Evolutionary conservation across 352 stramenopile genomes (phyloP).

Genomic region (Pythium sp.): DNA sequence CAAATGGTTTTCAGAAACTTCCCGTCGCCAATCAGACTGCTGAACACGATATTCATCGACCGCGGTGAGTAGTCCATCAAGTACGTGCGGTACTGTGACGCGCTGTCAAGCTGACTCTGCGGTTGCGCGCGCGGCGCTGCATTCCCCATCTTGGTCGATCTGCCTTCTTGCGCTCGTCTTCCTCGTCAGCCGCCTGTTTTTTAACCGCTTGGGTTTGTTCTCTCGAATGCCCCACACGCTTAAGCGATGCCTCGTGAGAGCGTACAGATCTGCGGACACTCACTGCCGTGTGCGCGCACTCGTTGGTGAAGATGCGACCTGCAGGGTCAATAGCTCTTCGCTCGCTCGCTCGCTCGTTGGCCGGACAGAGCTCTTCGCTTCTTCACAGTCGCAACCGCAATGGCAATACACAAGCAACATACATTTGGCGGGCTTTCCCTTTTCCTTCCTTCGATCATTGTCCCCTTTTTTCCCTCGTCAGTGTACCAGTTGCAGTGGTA

Average conservation of each 20-base stretch:
- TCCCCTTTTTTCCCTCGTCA: background rate
- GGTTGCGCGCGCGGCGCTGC: conserved; percentile 76
- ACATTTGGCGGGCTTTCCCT: conserved; percentile 1
- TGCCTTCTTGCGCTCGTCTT: background rate
- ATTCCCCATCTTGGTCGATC: conserved; percentile 63
- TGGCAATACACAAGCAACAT: background rate
- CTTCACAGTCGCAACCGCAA: conserved; percentile 9
- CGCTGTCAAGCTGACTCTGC: conserved; percentile 72
- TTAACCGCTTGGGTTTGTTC: background rate
- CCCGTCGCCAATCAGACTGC: conserved; percentile 78
- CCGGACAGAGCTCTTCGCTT: conserved; percentile 2
- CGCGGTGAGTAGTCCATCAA: conserved; percentile 85
- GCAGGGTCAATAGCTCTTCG: no score
- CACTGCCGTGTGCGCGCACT: background rate
- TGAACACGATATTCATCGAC: conserved; percentile 86
- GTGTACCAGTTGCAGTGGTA: background rate
- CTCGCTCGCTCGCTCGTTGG: background rate
- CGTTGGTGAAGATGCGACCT: background rate
- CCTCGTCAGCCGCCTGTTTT: background rate
- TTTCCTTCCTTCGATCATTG: background rate
- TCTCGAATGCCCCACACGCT: background rate
- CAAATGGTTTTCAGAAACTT: conserved; percentile 90
- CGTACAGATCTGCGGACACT: background rate
- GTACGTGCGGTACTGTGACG: conserved; percentile 86
- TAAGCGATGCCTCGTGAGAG: background rate